Conservation (phyloP, 1,284 basidiomycete genomes). For the Malassezia japonica region DNA sequence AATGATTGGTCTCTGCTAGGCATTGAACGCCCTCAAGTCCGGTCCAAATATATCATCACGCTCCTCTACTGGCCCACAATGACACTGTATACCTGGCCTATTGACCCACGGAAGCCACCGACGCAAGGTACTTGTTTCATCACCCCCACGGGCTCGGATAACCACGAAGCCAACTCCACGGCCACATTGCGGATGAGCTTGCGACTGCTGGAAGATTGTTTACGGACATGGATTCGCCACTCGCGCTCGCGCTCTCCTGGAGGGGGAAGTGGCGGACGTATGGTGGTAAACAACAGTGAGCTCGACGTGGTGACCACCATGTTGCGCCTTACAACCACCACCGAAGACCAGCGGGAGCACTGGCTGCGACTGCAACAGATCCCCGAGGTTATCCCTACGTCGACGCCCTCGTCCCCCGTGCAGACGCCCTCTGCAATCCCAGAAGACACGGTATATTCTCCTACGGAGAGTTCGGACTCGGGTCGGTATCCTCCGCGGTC, state of each 20-base stretch:
- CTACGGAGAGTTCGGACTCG: not conserved
- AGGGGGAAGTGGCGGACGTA: not conserved
- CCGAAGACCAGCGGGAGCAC: not conserved
- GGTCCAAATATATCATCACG: slow-evolving; percentile 8
- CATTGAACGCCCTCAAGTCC: slow-evolving; percentile 1
- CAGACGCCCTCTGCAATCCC: not conserved
- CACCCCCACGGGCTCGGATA: not conserved
- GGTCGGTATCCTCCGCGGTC: not conserved
- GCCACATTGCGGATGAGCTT: slow-evolving; percentile 1
- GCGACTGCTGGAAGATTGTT: slow-evolving; percentile 6
- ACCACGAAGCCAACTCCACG: not conserved
- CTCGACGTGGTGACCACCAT: not conserved
- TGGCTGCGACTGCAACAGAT: slow-evolving; percentile 6
- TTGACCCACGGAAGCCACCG: slow-evolving; percentile 5
- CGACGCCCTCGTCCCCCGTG: not conserved
- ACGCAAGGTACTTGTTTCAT: slow-evolving; percentile 7
- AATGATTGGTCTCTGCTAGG: slow-evolving; percentile 11
- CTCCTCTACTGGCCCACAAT: slow-evolving; percentile 6
- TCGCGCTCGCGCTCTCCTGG: not conserved
- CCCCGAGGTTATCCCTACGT: slow-evolving; percentile 7
- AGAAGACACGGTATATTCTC: not conserved
- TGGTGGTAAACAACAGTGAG: not conserved
- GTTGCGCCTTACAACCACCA: not conserved
- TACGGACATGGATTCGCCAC: slow-evolving; percentile 11
- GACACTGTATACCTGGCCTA: slow-evolving; percentile 14